phyloP scores from a whole-genome alignment of 306 rosid species.

The Quercus engelmannii region DNA sequence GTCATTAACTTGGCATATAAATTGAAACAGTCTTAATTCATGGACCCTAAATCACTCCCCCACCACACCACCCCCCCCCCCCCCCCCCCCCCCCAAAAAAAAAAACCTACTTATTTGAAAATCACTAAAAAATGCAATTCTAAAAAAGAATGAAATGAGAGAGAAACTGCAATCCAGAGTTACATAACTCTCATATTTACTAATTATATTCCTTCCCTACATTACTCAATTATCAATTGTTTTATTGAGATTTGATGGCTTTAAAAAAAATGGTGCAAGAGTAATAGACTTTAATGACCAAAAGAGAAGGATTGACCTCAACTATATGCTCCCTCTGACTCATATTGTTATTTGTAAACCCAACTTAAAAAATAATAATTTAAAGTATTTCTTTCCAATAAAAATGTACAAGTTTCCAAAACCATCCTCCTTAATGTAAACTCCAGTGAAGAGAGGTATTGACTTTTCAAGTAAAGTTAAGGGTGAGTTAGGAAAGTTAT shows the following conservation, averaged over 20 bases:
- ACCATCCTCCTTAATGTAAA: too few species aligned
- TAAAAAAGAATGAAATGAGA: neutral
- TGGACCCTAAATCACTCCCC: neutral
- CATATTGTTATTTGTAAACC: too few species aligned
- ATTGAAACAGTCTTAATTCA: neutral
- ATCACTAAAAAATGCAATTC: neutral
- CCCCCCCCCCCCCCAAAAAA: neutral
- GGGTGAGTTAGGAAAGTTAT: too few species aligned
- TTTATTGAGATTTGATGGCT: neutral
- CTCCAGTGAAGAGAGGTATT: too few species aligned
- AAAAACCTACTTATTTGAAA: neutral
- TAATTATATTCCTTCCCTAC: neutral
- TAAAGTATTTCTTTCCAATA: too few species aligned
- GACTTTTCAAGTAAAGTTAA: too few species aligned
- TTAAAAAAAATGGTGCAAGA: neutral
- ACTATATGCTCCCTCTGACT: neutral
- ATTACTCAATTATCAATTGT: neutral
- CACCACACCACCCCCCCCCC: too few species aligned
- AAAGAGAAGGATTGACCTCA: neutral
- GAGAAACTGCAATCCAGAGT: neutral
- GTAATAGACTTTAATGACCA: neutral
- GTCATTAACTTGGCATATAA: slow-evolving; percentile 12
- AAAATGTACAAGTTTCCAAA: too few species aligned
- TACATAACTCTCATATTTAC: too few species aligned
- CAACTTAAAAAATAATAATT: too few species aligned